Conservation (phyloP, 129 eudicot genomes). For the Cynara cardunculus region DNA sequence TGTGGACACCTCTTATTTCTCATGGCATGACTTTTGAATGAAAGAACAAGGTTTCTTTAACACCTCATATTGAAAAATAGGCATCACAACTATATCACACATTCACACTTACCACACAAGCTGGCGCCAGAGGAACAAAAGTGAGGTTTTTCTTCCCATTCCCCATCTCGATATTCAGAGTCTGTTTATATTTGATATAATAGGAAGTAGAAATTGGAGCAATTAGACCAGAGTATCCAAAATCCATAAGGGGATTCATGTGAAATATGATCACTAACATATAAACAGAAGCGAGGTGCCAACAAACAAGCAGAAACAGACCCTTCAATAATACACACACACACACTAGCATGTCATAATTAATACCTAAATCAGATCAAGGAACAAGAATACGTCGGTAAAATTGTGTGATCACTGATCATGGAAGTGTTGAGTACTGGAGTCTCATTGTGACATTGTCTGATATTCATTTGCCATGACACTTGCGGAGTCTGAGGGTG, state of each 20-base stretch:
- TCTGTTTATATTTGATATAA: conserved; percentile 30
- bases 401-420: no score
- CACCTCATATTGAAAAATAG: neutral
- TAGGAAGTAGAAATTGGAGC: neutral
- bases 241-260: neutral
- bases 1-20: no score
- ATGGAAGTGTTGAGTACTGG: no score
- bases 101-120: conserved; percentile 67
- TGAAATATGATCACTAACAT: neutral
- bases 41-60: neutral
- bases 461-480: no score
- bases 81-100: conserved; percentile 3
- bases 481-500: no score
- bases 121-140: conserved; percentile 79
- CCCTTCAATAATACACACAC: no score
- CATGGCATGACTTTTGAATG: neutral
- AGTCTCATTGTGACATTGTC: no score
- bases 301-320: neutral
- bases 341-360: no score
- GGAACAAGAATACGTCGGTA: no score
- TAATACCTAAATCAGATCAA: no score
- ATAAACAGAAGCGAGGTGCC: neutral
- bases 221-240: neutral
- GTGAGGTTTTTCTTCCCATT: conserved; percentile 50
- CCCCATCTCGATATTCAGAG: conserved; percentile 49